A percentile compares a stretch with the other conserved stretches of the same genome.
Evolutionary conservation across 2,329 filamentous ascomycete genomes (phyloP).

Genomic region (Aspergillus neotritici): DNA sequence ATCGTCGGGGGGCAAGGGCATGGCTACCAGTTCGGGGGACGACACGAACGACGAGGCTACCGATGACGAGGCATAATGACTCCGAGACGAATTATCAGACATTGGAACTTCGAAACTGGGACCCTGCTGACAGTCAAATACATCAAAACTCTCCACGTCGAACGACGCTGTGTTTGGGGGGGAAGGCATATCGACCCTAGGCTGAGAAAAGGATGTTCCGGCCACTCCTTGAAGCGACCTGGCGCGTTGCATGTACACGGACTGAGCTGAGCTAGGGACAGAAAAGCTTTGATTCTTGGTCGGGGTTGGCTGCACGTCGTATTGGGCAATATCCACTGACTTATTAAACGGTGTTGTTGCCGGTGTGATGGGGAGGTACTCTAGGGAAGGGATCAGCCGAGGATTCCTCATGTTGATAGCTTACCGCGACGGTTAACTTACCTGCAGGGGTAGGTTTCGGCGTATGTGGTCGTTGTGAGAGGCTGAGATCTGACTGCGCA

Average conservation of each 20-base stretch:
- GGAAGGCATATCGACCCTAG: conserved; percentile 48
- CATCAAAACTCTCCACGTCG: conserved; percentile 44
- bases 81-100: conserved; percentile 30
- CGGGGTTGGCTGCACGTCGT: conserved; percentile 37
- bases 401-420: not conserved
- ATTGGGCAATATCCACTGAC: conserved; percentile 33
- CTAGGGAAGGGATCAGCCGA: conserved; percentile 35
- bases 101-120: conserved; percentile 25
- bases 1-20: conserved; percentile 25
- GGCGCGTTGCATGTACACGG: conserved; percentile 41
- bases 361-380: conserved; percentile 62
- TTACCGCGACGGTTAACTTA: conserved; percentile 36
- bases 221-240: conserved; percentile 44
- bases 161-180: conserved; percentile 52
- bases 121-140: conserved; percentile 49
- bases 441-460: conserved; percentile 57
- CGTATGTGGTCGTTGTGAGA: conserved; percentile 52
- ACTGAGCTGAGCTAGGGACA: conserved; percentile 28
- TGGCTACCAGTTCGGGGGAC: conserved; percentile 49
- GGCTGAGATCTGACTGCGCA: conserved; percentile 34
- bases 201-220: conserved; percentile 27
- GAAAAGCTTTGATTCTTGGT: conserved; percentile 33
- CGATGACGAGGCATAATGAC: conserved; percentile 37
- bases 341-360: conserved; percentile 55
- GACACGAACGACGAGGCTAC: conserved; percentile 48